Conservation (phyloP, 176 grass and related monocot genomes). For the Lolium rigidum region DNA sequence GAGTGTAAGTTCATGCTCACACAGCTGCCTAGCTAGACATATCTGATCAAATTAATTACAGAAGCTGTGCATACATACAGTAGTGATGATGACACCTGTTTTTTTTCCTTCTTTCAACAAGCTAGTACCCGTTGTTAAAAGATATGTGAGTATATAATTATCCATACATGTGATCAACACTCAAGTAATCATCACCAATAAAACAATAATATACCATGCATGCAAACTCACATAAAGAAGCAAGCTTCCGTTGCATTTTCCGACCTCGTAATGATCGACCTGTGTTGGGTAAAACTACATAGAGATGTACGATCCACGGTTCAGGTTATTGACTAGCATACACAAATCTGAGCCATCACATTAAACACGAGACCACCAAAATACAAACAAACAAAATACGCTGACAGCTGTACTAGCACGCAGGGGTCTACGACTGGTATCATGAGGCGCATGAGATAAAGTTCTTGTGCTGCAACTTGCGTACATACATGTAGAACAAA, state of each 20-base stretch:
- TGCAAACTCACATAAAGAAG: not conserved
- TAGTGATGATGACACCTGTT: not conserved
- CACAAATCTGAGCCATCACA: not conserved
- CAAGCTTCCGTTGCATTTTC: conserved; percentile 9
- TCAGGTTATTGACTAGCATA: conserved; percentile 14
- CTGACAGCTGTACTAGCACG: conserved; percentile 33
- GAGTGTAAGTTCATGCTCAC: not conserved
- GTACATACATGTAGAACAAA: conserved; percentile 33
- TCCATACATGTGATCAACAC: not conserved
- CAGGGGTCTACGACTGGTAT: conserved; percentile 43
- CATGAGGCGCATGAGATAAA: conserved; percentile 49
- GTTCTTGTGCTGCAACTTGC: conserved; percentile 27
- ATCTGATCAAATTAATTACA: no score
- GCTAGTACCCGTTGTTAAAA: not conserved
- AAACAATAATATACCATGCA: not conserved
- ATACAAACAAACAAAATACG: conserved; percentile 35
- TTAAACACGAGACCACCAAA: conserved; percentile 10
- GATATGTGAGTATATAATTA: not conserved
- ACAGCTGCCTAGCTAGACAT: not conserved
- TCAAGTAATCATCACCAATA: not conserved
- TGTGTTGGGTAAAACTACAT: conserved; percentile 16
- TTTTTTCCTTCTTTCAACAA: not conserved
- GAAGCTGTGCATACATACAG: not conserved
- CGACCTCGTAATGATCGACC: conserved; percentile 21
- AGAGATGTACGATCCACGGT: conserved; percentile 9